Conservation (phyloP, 495 filamentous ascomycete species). For the Pseudevernia furfuracea region DNA sequence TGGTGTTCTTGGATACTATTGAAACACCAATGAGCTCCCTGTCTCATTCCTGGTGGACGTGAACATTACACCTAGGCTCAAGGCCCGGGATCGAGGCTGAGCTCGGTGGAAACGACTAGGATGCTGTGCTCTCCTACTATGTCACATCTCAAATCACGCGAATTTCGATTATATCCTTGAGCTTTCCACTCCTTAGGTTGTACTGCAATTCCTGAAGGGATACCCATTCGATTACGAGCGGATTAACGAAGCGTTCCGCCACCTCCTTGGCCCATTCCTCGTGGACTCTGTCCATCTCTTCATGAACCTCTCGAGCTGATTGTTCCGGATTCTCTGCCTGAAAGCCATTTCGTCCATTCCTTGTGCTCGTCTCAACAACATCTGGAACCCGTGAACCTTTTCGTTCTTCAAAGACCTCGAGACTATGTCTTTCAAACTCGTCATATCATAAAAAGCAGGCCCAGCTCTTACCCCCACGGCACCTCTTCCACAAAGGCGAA, state of each 20-base stretch:
- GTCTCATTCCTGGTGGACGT: neutral
- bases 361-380: neutral
- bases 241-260: neutral
- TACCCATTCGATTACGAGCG: conserved; percentile 1
- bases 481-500: neutral
- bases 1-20: neutral
- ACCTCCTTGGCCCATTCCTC: conserved; percentile 9
- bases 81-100: neutral
- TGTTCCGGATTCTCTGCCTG: neutral
- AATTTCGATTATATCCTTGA: conserved; percentile 7
- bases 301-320: neutral
- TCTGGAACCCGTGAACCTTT: conserved; percentile 4
- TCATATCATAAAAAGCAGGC: neutral
- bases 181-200: conserved; percentile 3
- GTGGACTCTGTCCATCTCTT: neutral
- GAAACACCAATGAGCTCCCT: neutral
- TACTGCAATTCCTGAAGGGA: neutral
- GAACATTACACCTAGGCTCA: neutral
- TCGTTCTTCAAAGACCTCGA: neutral
- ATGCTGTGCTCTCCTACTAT: neutral
- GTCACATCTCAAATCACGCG: neutral
- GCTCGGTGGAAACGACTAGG: neutral
- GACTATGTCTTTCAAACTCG: conserved; percentile 1
- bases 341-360: neutral
- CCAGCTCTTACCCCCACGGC: neutral